These are phyloP conservation scores for Aspergillus candidus DNA, from an alignment of 2,329 filamentous ascomycete species.

Conservation along the genomic window DNA sequence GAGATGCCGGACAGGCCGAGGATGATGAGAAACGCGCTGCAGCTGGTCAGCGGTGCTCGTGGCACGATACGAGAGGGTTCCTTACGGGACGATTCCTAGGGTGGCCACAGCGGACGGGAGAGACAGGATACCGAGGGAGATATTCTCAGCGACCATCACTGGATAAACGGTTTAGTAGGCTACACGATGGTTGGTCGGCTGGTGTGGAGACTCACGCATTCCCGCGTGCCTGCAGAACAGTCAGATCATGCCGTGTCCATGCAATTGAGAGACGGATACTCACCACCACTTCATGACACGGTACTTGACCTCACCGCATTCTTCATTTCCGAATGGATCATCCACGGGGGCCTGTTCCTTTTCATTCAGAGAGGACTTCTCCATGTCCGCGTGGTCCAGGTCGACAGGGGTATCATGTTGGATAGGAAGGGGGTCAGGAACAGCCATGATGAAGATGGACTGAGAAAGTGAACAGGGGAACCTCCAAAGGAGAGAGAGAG, in stretches of 20 bases:
- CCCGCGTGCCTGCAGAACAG: constrained; percentile 27
- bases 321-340: constrained; percentile 37
- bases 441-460: background rate
- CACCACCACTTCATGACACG: constrained; percentile 44
- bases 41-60: background rate
- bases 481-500: background rate
- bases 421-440: constrained; percentile 3
- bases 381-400: constrained; percentile 2
- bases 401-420: constrained; percentile 1
- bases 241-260: background rate
- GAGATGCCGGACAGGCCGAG: constrained; percentile 49
- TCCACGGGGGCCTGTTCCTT: constrained; percentile 7
- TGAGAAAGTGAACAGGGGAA: background rate
- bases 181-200: background rate
- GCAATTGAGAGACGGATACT: constrained; percentile 1
- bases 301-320: constrained; percentile 42
- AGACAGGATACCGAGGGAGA: constrained; percentile 53
- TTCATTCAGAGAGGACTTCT: constrained; percentile 2
- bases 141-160: constrained; percentile 55
- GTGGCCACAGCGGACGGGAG: constrained; percentile 49
- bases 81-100: constrained; percentile 50
- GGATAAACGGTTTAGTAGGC: background rate
- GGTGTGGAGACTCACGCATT: constrained; percentile 25
- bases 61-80: constrained; percentile 1
- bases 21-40: constrained; percentile 48